phyloP scores from a whole-genome alignment of 2,329 filamentous ascomycete genomes.

The Tolypocladium album region DNA sequence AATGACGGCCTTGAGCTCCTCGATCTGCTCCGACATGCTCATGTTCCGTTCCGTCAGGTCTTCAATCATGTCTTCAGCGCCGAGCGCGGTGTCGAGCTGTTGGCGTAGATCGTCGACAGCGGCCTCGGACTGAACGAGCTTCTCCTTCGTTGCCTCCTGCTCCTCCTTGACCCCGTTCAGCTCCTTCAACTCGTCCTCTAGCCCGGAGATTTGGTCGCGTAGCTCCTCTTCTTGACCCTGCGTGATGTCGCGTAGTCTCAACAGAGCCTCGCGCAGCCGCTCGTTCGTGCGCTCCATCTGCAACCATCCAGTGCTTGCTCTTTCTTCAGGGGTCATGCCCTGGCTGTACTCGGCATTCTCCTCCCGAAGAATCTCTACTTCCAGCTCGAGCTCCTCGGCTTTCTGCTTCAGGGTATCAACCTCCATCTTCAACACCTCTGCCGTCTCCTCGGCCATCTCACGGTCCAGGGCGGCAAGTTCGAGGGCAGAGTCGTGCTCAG shows the following conservation, averaged over 20 bases:
- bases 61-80: constrained; percentile 89
- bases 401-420: constrained; percentile 66
- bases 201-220: constrained; percentile 58
- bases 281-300: constrained; percentile 90
- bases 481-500: constrained; percentile 74
- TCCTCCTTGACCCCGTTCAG: constrained; percentile 57
- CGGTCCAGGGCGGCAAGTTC: constrained; percentile 84
- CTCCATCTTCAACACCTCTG: constrained; percentile 72
- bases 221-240: constrained; percentile 77
- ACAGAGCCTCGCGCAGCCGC: constrained; percentile 71
- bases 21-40: constrained; percentile 69
- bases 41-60: constrained; percentile 83
- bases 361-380: constrained; percentile 75
- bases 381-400: constrained; percentile 74
- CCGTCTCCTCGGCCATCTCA: constrained; percentile 92
- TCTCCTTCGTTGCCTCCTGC: constrained; percentile 59
- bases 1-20: constrained; percentile 70
- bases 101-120: constrained; percentile 78
- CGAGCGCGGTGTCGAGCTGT: constrained; percentile 80
- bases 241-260: constrained; percentile 76
- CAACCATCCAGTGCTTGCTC: constrained; percentile 75
- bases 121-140: constrained; percentile 59
- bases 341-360: constrained; percentile 78
- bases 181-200: constrained; percentile 66
- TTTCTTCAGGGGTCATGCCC: constrained; percentile 82